Conservation (phyloP, 805 yeast species). For the Saccharomycopsis javanensis region DNA sequence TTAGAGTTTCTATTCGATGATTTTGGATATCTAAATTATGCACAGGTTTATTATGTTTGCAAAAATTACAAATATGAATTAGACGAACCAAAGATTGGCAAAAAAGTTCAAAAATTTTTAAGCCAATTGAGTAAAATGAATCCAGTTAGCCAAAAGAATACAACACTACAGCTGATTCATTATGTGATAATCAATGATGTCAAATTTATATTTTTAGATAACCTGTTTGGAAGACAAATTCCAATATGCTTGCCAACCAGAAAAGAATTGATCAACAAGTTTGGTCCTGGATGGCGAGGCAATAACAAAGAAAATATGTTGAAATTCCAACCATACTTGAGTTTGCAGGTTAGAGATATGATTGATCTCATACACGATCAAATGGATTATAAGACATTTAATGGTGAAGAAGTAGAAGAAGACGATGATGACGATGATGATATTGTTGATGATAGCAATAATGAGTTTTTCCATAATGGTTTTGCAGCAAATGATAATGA, state of each 20-base stretch:
- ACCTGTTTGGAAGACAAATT: constrained; percentile 21
- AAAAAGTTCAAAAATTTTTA: constrained; percentile 33
- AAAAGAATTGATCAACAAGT: constrained; percentile 59
- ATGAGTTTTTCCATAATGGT: constrained; percentile 17
- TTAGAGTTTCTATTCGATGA: constrained; percentile 32
- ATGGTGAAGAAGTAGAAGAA: constrained; percentile 22
- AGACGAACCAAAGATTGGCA: constrained; percentile 59
- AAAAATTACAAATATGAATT: constrained; percentile 79
- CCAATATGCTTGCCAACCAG: constrained; percentile 63
- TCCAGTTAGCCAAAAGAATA: not conserved
- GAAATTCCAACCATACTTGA: constrained; percentile 62
- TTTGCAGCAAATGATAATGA: constrained; percentile 17
- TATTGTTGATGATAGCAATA: constrained; percentile 8
- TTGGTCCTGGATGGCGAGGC: constrained; percentile 71
- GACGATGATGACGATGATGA: constrained; percentile 23
- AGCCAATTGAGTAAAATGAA: constrained; percentile 1
- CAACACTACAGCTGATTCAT: not conserved
- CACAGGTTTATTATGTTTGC: constrained; percentile 59
- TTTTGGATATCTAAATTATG: constrained; percentile 53
- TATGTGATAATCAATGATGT: not conserved
- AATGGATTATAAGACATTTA: constrained; percentile 18
- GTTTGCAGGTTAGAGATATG: constrained; percentile 58
- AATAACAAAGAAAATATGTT: constrained; percentile 42
- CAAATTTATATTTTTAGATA: not conserved
- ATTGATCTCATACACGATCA: constrained; percentile 57